Conservation (phyloP, 148 eudicot species). For the Heliamphora exappendiculata region DNA sequence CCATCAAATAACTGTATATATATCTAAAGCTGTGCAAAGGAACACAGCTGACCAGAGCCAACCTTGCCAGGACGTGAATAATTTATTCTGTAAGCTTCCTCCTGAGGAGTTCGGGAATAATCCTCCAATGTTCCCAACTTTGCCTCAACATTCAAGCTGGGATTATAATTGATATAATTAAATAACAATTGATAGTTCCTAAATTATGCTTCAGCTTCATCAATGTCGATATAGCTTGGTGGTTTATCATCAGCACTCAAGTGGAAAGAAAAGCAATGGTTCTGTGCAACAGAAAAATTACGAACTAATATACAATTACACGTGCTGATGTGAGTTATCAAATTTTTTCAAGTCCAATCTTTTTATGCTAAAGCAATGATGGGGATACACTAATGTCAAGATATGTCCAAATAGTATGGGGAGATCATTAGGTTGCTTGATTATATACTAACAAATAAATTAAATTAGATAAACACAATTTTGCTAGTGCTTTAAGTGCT, state of each 20-base stretch:
- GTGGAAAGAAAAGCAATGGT: not conserved
- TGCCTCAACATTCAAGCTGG: constrained; percentile 87
- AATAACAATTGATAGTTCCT: constrained; percentile 85
- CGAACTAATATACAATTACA: not conserved
- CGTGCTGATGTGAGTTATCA: not conserved
- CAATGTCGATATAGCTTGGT: constrained; percentile 56
- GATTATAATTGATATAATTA: constrained; percentile 83
- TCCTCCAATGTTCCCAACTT: constrained; percentile 93
- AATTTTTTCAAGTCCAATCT: not conserved
- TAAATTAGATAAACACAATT: too few relatives aligned
- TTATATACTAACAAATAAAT: too few relatives aligned
- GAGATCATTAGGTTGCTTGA: too few relatives aligned
- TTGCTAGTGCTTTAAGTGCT: too few relatives aligned
- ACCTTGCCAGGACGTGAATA: constrained; percentile 73
- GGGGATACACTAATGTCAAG: too few relatives aligned
- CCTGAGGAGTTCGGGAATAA: constrained; percentile 79
- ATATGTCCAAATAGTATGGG: too few relatives aligned
- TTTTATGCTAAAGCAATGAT: too few relatives aligned
- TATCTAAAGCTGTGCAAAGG: too few relatives aligned
- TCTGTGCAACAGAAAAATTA: not conserved
- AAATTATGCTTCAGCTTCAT: constrained; percentile 98
- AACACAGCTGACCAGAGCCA: constrained; percentile 79
- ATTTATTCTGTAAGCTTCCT: constrained; percentile 86
- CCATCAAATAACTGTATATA: not conserved
- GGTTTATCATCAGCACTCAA: not conserved